A percentile compares a stretch with the other conserved stretches of the same genome.
Evolutionary conservation across 2,329 filamentous ascomycete species (phyloP).

Genomic region (Pseudocercospora vitis): DNA sequence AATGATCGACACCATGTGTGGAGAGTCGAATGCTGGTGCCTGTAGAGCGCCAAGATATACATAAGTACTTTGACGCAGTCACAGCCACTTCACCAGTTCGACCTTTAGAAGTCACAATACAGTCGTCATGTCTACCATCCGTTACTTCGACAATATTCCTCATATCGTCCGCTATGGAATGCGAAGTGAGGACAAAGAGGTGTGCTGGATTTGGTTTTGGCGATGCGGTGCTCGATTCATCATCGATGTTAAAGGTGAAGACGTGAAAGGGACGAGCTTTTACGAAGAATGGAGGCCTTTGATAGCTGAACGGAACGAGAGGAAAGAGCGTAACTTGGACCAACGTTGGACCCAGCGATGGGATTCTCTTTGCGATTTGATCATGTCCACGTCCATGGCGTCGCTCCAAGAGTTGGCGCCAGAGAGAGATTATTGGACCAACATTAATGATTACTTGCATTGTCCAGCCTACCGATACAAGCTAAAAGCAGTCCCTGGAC

Average conservation of each 20-base stretch:
- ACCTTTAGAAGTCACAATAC: no score
- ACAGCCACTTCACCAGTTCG: no score
- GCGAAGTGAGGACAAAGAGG: conserved; percentile 11
- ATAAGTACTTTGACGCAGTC: no score
- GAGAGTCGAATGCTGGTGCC: neutral
- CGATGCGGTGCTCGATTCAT: conserved; percentile 11
- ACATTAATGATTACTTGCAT: conserved; percentile 13
- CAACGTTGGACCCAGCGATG: neutral
- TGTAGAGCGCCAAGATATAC: no score
- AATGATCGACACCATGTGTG: neutral
- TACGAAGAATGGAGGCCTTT: conserved; percentile 15
- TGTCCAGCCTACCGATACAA: conserved; percentile 11
- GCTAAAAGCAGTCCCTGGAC: neutral
- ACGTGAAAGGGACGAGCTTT: conserved; percentile 13
- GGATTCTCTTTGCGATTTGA: neutral
- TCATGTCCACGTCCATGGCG: conserved; percentile 1
- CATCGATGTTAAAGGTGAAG: conserved; percentile 6
- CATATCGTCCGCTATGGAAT: conserved; percentile 19
- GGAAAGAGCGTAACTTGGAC: neutral
- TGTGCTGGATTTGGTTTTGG: conserved; percentile 14
- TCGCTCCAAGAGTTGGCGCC: conserved; percentile 2
- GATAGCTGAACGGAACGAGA: neutral
- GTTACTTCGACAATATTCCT: conserved; percentile 9
- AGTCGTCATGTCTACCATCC: conserved; percentile 14
- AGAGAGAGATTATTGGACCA: conserved; percentile 4